phyloP scores from a whole-genome alignment of 352 stramenopile genomes.

The Phytophthora rubi region DNA sequence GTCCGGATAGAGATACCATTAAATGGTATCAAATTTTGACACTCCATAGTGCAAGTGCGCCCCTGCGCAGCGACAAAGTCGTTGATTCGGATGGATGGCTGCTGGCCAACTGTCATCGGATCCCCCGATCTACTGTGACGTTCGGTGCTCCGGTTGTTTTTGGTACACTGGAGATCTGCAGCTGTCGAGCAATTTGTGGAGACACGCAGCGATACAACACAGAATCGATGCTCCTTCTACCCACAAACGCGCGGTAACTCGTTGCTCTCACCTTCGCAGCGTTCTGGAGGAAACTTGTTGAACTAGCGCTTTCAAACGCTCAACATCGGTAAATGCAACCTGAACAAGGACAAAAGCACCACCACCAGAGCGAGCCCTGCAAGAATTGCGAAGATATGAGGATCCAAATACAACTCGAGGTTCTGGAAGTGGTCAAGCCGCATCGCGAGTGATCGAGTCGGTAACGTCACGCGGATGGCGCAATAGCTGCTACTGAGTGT shows the following conservation, averaged over 20 bases:
- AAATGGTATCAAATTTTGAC: not conserved
- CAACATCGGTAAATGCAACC: slow-evolving; percentile 9
- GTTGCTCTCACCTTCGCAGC: not conserved
- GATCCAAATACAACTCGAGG: slow-evolving; percentile 35
- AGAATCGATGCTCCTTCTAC: slow-evolving; percentile 32
- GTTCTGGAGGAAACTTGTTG: slow-evolving; percentile 3
- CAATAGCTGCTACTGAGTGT: slow-evolving; percentile 37
- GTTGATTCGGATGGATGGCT: slow-evolving; percentile 18
- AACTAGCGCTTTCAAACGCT: not conserved
- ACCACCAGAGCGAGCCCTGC: slow-evolving; percentile 29
- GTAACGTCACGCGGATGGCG: slow-evolving; percentile 45
- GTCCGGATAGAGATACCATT: slow-evolving; percentile 24
- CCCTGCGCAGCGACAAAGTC: slow-evolving; percentile 33
- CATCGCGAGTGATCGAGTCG: slow-evolving; percentile 33
- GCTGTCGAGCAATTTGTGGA: slow-evolving; percentile 32
- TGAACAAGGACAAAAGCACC: slow-evolving; percentile 38
- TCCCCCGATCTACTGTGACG: slow-evolving; percentile 11
- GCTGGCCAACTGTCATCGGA: not conserved
- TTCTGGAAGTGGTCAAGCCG: slow-evolving; percentile 35
- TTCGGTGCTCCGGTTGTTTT: slow-evolving; percentile 1
- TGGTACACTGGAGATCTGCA: slow-evolving; percentile 31
- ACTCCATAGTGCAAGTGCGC: slow-evolving; percentile 21
- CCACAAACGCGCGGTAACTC: slow-evolving; percentile 30
- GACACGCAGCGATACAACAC: slow-evolving; percentile 37
- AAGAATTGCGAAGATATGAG: slow-evolving; percentile 45